phyloP scores from a whole-genome alignment of 2,329 filamentous ascomycete genomes.

The Diplocarpon rosae region DNA sequence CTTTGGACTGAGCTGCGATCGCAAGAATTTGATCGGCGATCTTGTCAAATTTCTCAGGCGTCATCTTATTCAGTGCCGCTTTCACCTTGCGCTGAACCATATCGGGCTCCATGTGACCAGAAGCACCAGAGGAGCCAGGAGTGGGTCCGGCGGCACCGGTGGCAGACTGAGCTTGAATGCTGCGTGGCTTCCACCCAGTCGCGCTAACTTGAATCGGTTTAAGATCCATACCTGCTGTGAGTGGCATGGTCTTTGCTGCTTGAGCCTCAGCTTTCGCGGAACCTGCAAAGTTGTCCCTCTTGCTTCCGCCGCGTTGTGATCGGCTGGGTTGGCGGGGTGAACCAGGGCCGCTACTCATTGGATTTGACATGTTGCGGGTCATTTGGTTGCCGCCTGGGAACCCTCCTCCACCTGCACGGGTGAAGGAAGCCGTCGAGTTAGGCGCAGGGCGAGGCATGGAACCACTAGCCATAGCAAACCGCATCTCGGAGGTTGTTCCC shows the following conservation, averaged over 20 bases:
- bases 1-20: slow-evolving; percentile 91
- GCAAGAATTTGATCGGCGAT: slow-evolving; percentile 87
- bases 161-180: slow-evolving; percentile 37
- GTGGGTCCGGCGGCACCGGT: slow-evolving; percentile 31
- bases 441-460: slow-evolving; percentile 38
- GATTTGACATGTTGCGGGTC: slow-evolving; percentile 52
- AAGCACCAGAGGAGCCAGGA: slow-evolving; percentile 34
- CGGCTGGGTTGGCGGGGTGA: slow-evolving; percentile 58
- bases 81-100: slow-evolving; percentile 99
- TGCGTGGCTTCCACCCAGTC: slow-evolving; percentile 85
- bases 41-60: slow-evolving; percentile 94
- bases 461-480: slow-evolving; percentile 55
- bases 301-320: slow-evolving; percentile 52
- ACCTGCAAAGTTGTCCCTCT: slow-evolving; percentile 36
- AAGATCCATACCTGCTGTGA: slow-evolving; percentile 72
- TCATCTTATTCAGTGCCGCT: slow-evolving; percentile 99
- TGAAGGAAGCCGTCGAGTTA: slow-evolving; percentile 49
- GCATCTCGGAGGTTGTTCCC: slow-evolving; percentile 66
- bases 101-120: slow-evolving; percentile 67
- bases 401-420: slow-evolving; percentile 43
- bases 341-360: slow-evolving; percentile 49
- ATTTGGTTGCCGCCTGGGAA: slow-evolving; percentile 54
- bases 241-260: slow-evolving; percentile 77
- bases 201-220: slow-evolving; percentile 63
- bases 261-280: slow-evolving; percentile 49